Evolutionary conservation across 1,284 basidiomycete genomes (phyloP), one percentile per base, ranked within the genome.

Genomic region (Leccinum fallax): DNA sequence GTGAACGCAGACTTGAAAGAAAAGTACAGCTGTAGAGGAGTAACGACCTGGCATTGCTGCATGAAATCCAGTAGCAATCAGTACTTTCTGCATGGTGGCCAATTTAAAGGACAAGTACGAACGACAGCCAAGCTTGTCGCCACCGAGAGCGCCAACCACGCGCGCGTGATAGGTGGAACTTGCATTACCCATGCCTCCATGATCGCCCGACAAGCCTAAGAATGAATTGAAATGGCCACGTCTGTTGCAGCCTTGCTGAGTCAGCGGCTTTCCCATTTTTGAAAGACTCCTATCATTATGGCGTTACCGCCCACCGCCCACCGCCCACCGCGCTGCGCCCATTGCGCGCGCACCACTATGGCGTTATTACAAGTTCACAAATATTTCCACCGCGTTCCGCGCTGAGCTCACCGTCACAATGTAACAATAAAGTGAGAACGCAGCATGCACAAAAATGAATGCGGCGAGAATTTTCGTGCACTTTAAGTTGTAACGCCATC

Each of bases 21-120:
- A 78, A 94, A 97, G 78, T 95, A 97, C 30, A 97, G 84, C 75
- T 97, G 95, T 21, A 96, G 79, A 0, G 94, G 93, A 0, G 93
- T 94, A 2, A 97, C 85, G 40, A 95, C 79, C 69, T 95, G 90
- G 69, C 92, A 95, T 93, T 97, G 94, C 95, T 97, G 67, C 9
- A 53, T n/a, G 34, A 53, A 1, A 64, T 30, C 57, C 2, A 32
- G 59, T 34, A 55, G 13, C 48, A 46, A 54, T 73, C 46, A 69
- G 56, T 53, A 34, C 40, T 21, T 30, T 11, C 11, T 16, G 16
- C 26, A 32, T 36, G 9, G 38, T 32, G 21, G 36, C 13, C 46
- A 48, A 30, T 30, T 30, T 1, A 9, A 30, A 2, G 36, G 26
- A 5, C 32, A 38, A 34, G 49, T 57, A 62, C 65, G 53, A 65